A percentile compares a stretch with the other conserved stretches of the same genome.
These are phyloP conservation scores for Papiliotrema nemorosa DNA, from an alignment of 1,284 basidiomycete genomes.

Conservation along the genomic window DNA sequence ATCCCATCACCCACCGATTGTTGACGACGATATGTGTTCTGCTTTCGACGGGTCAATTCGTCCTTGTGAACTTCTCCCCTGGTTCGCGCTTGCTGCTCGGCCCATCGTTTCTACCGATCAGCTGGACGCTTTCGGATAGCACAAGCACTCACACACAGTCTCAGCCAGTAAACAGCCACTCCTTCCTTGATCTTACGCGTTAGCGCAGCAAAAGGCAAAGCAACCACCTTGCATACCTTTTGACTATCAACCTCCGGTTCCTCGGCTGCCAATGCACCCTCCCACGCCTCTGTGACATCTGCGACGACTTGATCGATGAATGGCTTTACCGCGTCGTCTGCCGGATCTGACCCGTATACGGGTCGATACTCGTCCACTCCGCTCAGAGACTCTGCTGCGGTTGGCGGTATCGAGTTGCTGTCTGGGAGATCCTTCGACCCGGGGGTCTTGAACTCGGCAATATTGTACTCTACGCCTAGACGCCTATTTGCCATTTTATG, in stretches of 20 bases:
- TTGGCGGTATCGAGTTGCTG: slow-evolving; percentile 21
- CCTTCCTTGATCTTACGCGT: slow-evolving; percentile 28
- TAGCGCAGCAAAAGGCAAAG: background rate
- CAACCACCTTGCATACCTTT: slow-evolving; percentile 13
- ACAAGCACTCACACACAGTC: slow-evolving; percentile 29
- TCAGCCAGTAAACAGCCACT: slow-evolving; percentile 43
- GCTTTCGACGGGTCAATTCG: slow-evolving; percentile 40
- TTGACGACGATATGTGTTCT: slow-evolving; percentile 46
- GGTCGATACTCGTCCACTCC: slow-evolving; percentile 40
- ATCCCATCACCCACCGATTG: slow-evolving; percentile 30
- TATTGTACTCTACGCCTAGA: slow-evolving; percentile 41
- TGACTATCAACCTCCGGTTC: slow-evolving; percentile 33
- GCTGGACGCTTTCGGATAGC: background rate
- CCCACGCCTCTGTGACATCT: slow-evolving; percentile 34
- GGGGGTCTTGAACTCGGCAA: slow-evolving; percentile 30
- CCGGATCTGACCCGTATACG: slow-evolving; percentile 32
- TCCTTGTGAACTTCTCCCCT: slow-evolving; percentile 43
- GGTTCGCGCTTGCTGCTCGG: slow-evolving; percentile 37
- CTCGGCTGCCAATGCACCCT: slow-evolving; percentile 8
- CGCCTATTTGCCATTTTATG: slow-evolving; percentile 47
- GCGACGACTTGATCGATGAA: slow-evolving; percentile 36
- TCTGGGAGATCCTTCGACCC: slow-evolving; percentile 37
- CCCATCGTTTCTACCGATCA: slow-evolving; percentile 35
- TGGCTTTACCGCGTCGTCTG: slow-evolving; percentile 21
- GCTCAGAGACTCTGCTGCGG: slow-evolving; percentile 27